Base-by-base conservation (phyloP, 164 flowering plant species). In the Litsea cubeba region DNA sequence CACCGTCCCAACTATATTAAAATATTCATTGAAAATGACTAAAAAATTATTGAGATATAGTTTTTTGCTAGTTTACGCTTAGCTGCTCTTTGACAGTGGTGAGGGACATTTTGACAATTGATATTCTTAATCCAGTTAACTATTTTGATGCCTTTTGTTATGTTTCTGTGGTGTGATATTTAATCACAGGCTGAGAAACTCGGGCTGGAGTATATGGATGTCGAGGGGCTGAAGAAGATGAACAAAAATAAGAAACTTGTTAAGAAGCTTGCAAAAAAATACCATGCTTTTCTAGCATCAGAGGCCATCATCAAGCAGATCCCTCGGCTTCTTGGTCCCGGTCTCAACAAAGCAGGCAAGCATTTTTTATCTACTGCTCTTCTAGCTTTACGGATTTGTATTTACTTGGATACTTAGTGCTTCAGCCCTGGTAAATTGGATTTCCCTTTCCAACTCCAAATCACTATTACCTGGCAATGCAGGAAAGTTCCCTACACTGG, bases 401-500 rank as follows among this genome's bases (percentile, higher is more conserved):
- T 40, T 8, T 40, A 7, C 46, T 40, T 40, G 10, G 46, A 40
- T 40, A 40, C 10, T 40, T 7, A 40, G 46, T 40, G 46, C 46
- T 6, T 40, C 46, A 40, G 46, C 46, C 46, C 46, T 40, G 11
- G 10, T 40, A 40, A 40, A 40, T 40, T 40, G 46, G 11, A 40
- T 40, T 40, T 40, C 35, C 35, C 35, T 30, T 30, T 30, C 35
- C 35, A 30, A 30, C 35, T 40, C 46, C 10, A 40, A 40, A 40
- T 64, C 5, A 6, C 10, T 62, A 40, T 40, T 40, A 8, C 46
- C 46, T 40, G 46, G 46, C 46, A 40, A 8, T 40, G 46, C 46
- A 40, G 95, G 95, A 1, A 91, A 90, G 82, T 91, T 89, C 76
- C 95, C 95, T 0, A 86, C 93, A 11, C 87, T 89, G 46, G 91